Evolutionary conservation across 1,139 yeast species (phyloP).

Genomic region (Spathaspora sp.): DNA sequence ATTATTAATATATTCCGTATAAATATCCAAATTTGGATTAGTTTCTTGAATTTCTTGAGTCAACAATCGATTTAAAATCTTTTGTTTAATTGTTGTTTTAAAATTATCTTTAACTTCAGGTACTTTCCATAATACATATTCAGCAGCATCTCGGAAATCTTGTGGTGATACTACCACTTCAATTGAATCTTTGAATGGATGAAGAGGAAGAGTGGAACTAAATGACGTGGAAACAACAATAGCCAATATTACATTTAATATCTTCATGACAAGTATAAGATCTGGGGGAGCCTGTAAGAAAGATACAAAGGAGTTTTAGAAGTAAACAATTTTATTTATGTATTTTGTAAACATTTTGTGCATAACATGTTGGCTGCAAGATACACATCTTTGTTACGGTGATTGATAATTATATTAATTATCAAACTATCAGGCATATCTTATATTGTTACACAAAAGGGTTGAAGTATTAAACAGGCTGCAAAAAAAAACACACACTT

Average conservation of each 20-base stretch:
- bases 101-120: conserved; percentile 21
- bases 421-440: too few relatives aligned
- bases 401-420: too few relatives aligned
- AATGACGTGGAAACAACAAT: background rate
- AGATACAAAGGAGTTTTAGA: too few relatives aligned
- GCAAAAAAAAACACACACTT: too few relatives aligned
- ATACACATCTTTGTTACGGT: too few relatives aligned
- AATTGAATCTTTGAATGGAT: conserved; percentile 18
- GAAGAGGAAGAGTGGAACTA: background rate
- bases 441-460: too few relatives aligned
- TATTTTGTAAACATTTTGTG: too few relatives aligned
- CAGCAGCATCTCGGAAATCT: conserved; percentile 25
- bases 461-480: too few relatives aligned
- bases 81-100: conserved; percentile 41
- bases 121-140: conserved; percentile 19
- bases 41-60: conserved; percentile 15
- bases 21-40: conserved; percentile 58
- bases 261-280: background rate
- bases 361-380: too few relatives aligned
- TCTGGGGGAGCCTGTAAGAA: too few relatives aligned
- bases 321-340: too few relatives aligned
- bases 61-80: conserved; percentile 15
- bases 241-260: background rate
- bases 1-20: conserved; percentile 79
- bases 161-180: conserved; percentile 25